Percentiles rank a stretch among this genome's conserved stretches.
Evolutionary conservation across 2,329 filamentous ascomycete genomes (phyloP).

Genomic region (Didymella pinodella): DNA sequence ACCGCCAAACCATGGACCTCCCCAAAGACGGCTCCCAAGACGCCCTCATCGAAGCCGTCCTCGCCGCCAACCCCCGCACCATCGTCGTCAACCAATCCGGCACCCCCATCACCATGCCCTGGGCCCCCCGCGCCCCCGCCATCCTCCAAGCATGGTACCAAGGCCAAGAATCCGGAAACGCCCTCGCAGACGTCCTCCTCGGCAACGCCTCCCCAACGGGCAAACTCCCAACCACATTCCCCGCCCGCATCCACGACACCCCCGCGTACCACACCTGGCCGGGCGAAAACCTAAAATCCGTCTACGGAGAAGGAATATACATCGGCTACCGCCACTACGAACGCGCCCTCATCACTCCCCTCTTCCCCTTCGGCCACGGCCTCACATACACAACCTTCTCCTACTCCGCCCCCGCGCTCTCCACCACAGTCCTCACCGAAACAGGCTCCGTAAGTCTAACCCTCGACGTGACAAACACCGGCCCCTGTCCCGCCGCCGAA

Average conservation of each 20-base stretch:
- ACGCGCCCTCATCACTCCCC: slow-evolving; percentile 63
- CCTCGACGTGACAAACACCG: slow-evolving; percentile 64
- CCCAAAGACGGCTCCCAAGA: slow-evolving; percentile 66
- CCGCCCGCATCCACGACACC: slow-evolving; percentile 65
- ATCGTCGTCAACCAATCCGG: slow-evolving; percentile 79
- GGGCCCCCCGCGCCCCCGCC: slow-evolving; percentile 69
- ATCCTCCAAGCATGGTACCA: slow-evolving; percentile 83
- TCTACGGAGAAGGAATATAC: slow-evolving; percentile 77
- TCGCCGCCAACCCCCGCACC: slow-evolving; percentile 71
- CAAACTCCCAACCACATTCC: slow-evolving; percentile 78
- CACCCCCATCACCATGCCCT: slow-evolving; percentile 75
- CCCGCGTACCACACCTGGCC: slow-evolving; percentile 78
- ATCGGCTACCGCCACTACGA: slow-evolving; percentile 80
- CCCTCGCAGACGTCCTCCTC: slow-evolving; percentile 79
- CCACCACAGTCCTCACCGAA: slow-evolving; percentile 58
- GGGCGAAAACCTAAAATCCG: slow-evolving; percentile 71
- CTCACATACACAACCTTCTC: slow-evolving; percentile 78
- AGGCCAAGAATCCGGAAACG: slow-evolving; percentile 85
- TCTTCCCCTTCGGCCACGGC: slow-evolving; percentile 81
- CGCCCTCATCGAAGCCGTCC: slow-evolving; percentile 69
- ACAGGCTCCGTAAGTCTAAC: slow-evolving; percentile 56
- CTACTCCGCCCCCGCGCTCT: slow-evolving; percentile 66
- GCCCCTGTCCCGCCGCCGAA: slow-evolving; percentile 65
- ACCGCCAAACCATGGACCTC: slow-evolving; percentile 69
- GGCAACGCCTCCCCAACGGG: slow-evolving; percentile 77